Conservation (phyloP, 441 rosid species). For the Gossypium schwendimanii region DNA sequence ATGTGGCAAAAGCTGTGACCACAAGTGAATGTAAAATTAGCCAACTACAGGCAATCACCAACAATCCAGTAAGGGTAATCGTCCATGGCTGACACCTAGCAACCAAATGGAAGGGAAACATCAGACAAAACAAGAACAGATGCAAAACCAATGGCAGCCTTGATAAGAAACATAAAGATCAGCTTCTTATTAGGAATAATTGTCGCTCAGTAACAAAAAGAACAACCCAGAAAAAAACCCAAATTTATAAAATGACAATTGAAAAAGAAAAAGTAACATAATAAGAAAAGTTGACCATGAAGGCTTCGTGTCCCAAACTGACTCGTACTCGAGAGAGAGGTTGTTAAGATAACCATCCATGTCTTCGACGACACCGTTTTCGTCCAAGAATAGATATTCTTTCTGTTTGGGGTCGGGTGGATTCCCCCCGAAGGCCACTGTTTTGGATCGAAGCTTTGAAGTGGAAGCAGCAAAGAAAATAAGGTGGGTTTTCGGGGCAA, state of each 20-base stretch:
- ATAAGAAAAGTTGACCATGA: slow-evolving; percentile 44
- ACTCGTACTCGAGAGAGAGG: slow-evolving; percentile 88
- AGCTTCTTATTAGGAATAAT: background rate
- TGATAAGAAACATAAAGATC: background rate
- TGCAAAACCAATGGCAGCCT: background rate
- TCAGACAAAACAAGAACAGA: background rate
- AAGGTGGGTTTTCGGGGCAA: slow-evolving; percentile 12
- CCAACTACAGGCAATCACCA: slow-evolving; percentile 63
- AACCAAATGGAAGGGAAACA: background rate
- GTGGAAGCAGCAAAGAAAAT: slow-evolving; percentile 4
- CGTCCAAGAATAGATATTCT: slow-evolving; percentile 49
- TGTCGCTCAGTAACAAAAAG: too few species aligned
- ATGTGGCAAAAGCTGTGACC: slow-evolving; percentile 36
- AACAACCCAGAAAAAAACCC: background rate
- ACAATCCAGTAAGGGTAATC: slow-evolving; percentile 56
- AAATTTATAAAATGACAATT: too few species aligned
- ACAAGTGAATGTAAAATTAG: slow-evolving; percentile 44
- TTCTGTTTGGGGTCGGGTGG: slow-evolving; percentile 28
- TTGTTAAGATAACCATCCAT: slow-evolving; percentile 80
- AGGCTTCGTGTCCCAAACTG: slow-evolving; percentile 97
- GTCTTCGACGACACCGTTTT: slow-evolving; percentile 60
- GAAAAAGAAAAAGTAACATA: background rate
- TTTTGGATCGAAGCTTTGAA: slow-evolving; percentile 19
- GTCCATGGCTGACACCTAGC: slow-evolving; percentile 97
- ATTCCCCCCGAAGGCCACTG: slow-evolving; percentile 34